A percentile compares a stretch with the other conserved stretches of the same genome.
phyloP scores from a whole-genome alignment of 495 filamentous ascomycete species.

The Lepidopterella palustris region DNA sequence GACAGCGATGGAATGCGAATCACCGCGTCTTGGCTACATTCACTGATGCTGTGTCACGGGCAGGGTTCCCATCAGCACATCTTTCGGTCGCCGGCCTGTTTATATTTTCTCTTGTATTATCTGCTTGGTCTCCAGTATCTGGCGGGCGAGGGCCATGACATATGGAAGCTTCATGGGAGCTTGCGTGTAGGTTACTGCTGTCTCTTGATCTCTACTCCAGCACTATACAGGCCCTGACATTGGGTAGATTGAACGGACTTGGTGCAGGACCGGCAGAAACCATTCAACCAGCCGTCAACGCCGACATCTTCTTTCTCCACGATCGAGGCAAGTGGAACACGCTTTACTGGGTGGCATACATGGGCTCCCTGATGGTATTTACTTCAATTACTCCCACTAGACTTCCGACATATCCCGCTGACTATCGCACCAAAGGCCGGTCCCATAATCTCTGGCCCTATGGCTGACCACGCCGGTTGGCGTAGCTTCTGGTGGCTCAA shows the following conservation, averaged over 20 bases:
- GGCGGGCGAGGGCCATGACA: conserved; percentile 51
- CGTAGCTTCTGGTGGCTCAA: conserved; percentile 54
- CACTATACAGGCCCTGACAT: too few relatives aligned
- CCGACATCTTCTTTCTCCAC: conserved; percentile 61
- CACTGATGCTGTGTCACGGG: neutral
- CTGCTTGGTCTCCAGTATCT: conserved; percentile 51
- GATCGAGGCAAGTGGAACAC: conserved; percentile 61
- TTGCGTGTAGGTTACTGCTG: conserved; percentile 30
- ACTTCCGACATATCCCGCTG: neutral
- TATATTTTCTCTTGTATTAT: conserved; percentile 51
- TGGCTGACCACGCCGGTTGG: conserved; percentile 52
- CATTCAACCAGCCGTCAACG: conserved; percentile 56
- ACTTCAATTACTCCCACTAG: neutral
- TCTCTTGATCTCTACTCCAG: too few relatives aligned
- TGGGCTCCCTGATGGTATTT: conserved; percentile 39
- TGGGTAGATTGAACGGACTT: conserved; percentile 47
- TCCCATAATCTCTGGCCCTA: conserved; percentile 53
- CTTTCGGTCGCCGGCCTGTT: conserved; percentile 53
- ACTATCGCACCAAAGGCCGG: conserved; percentile 33
- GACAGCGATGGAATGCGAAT: neutral
- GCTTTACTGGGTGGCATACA: conserved; percentile 55
- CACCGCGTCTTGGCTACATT: neutral
- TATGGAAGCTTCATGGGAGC: conserved; percentile 58
- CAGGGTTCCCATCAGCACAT: conserved; percentile 55
- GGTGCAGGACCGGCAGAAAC: conserved; percentile 55